Evolutionary conservation across 1,284 basidiomycete species (phyloP).

Genomic region (Abortiporus biennis): DNA sequence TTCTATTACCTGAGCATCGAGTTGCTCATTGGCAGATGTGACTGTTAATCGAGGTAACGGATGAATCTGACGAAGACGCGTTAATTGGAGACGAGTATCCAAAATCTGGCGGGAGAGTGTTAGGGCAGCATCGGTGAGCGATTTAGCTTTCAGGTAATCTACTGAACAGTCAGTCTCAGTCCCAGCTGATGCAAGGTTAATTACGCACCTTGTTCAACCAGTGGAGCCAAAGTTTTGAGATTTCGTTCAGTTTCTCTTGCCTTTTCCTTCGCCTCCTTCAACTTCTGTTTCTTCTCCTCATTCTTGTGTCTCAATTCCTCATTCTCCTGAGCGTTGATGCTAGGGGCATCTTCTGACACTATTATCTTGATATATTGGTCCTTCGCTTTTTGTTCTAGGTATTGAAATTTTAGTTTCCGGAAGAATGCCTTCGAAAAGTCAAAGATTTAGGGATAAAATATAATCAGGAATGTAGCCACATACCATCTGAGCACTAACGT

Average conservation of each 20-base stretch:
- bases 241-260: slow-evolving; percentile 58
- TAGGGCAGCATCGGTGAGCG: slow-evolving; percentile 48
- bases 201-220: slow-evolving; percentile 57
- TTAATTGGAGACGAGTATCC: slow-evolving; percentile 72
- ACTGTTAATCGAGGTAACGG: slow-evolving; percentile 75
- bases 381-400: slow-evolving; percentile 83
- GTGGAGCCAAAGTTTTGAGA: slow-evolving; percentile 52
- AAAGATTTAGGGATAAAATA: slow-evolving; percentile 1
- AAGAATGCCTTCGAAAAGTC: slow-evolving; percentile 52
- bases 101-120: slow-evolving; percentile 68
- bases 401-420: slow-evolving; percentile 81
- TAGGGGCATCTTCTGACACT: slow-evolving; percentile 74
- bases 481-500: slow-evolving; percentile 44
- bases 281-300: slow-evolving; percentile 58
- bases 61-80: slow-evolving; percentile 71
- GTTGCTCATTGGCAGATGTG: slow-evolving; percentile 59
- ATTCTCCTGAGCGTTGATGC: slow-evolving; percentile 71
- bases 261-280: slow-evolving; percentile 59
- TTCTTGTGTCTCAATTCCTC: slow-evolving; percentile 56
- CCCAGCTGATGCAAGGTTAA: slow-evolving; percentile 1
- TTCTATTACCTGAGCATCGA: slow-evolving; percentile 64
- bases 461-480: slow-evolving; percentile 10
- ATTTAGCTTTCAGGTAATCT: slow-evolving; percentile 57
- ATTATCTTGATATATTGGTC: slow-evolving; percentile 80
- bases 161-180: neutral